Evolutionary conservation across 2,329 filamentous ascomycete species (phyloP).

Genomic region (Cyphellophora europaea): DNA sequence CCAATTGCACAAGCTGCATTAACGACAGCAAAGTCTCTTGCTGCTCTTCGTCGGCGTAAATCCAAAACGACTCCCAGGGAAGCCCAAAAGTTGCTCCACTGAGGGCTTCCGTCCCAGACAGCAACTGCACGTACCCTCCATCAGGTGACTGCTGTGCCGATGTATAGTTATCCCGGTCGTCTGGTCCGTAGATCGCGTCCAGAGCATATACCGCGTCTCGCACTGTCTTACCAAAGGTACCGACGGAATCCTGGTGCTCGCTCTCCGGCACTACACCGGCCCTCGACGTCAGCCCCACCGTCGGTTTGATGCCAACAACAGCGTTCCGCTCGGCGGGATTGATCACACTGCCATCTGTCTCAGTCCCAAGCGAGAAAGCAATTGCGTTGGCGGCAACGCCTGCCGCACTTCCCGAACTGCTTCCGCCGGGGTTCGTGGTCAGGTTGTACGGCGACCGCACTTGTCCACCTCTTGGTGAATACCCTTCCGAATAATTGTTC

Average conservation of each 20-base stretch:
- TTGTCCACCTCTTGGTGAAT: conserved; percentile 56
- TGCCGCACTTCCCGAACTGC: conserved; percentile 56
- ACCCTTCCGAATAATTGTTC: conserved; percentile 60
- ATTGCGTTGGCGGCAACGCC: conserved; percentile 56
- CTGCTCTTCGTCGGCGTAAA: conserved; percentile 47
- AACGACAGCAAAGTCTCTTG: conserved; percentile 42
- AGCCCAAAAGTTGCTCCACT: conserved; percentile 58
- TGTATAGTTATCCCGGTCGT: conserved; percentile 58
- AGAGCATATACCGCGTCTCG: conserved; percentile 58
- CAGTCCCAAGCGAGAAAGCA: conserved; percentile 60
- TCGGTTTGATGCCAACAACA: conserved; percentile 67
- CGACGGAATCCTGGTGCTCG: conserved; percentile 60
- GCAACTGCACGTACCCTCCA: conserved; percentile 48
- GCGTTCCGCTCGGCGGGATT: conserved; percentile 61
- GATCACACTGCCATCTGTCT: conserved; percentile 66
- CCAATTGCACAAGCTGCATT: conserved; percentile 45
- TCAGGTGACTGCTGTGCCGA: conserved; percentile 47
- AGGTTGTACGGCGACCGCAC: conserved; percentile 59
- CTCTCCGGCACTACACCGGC: conserved; percentile 56
- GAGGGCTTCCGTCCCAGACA: conserved; percentile 46
- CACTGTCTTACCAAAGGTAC: conserved; percentile 58
- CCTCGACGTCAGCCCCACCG: conserved; percentile 61
- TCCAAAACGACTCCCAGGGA: conserved; percentile 66
- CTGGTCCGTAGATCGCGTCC: conserved; percentile 58
- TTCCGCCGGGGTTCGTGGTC: conserved; percentile 58